Base-by-base conservation (phyloP, 2,329 filamentous ascomycete species). In the Scedosporium dehoogii region DNA sequence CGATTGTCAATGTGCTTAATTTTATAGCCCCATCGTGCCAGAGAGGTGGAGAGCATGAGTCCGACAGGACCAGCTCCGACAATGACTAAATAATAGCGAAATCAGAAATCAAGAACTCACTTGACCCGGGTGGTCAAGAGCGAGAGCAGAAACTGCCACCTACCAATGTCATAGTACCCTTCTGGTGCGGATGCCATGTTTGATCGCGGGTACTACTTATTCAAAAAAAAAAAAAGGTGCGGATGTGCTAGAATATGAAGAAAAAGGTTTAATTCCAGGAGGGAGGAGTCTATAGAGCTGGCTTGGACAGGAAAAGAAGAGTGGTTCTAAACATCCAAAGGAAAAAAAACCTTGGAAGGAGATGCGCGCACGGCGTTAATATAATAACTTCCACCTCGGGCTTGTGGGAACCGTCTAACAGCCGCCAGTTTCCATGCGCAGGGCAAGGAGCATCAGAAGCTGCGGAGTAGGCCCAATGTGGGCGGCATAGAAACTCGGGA, bases 1-100 rank as follows among this genome's bases (percentile, higher is more conserved):
- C 92, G 84, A 75, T 96, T 96, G 76, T 96, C 92, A 71, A 96
- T 91, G 76, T 96, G 91, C 79, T 93, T 96, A 74, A 97, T 91
- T 73, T 86, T 91, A 80, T 96, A 97, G 21, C 92, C 92, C 91
- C 92, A 96, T 78, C 92, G 83, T 64, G 91, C 90, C 65, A 97
- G 83, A 72, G 90, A 93, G 33, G 92, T 92, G 7, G 91, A 94
- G 25, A 96, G 82, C 76, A 96, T 87, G 63, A 96, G 83, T 62
- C 92, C 92, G 48, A 92, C 91, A 3, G 92, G 92, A 16, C 92
- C 92, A 62, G 92, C 92, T 66, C 92, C 92, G 62, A 96, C 82
- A 67, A 96, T 92, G 68, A 96, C 91, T 85, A 63, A 59, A 14
- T 83, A 23, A 33, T 10, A 51, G 25, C 12, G 6, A 27, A 2